Evolutionary conservation across 2,329 filamentous ascomycete genomes (phyloP).

Genomic region (Colletotrichum camelliae): DNA sequence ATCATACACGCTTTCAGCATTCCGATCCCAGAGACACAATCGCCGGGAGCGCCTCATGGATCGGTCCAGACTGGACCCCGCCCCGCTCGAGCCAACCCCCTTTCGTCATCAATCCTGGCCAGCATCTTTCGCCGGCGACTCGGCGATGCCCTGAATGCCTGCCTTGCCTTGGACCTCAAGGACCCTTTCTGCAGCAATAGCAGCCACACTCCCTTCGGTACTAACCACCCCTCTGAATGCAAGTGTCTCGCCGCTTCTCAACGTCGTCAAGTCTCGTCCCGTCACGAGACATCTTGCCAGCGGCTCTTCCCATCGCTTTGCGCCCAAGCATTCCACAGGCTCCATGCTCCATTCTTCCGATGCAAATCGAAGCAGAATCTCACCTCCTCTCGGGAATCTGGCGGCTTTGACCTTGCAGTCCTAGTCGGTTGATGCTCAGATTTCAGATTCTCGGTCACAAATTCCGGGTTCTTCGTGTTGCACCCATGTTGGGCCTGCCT

Average conservation of each 20-base stretch:
- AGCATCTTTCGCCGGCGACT: neutral
- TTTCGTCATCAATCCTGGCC: neutral
- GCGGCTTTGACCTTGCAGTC: neutral
- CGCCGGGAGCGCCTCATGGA: neutral
- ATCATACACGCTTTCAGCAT: neutral
- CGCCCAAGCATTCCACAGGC: neutral
- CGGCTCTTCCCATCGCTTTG: neutral
- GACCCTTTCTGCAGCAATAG: slow-evolving; percentile 3
- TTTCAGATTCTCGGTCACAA: neutral
- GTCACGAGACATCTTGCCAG: neutral
- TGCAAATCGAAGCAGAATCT: neutral
- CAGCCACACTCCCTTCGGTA: neutral
- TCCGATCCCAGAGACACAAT: neutral
- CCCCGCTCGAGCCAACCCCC: neutral
- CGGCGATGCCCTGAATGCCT: neutral
- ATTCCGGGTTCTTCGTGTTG: neutral
- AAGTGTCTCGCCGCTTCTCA: neutral
- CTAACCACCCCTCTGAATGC: neutral
- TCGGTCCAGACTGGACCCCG: neutral
- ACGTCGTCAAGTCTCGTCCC: neutral
- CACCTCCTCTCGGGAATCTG: neutral
- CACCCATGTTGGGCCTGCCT: neutral
- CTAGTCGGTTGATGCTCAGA: neutral
- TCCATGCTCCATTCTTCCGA: neutral
- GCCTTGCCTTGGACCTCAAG: neutral